phyloP scores from a whole-genome alignment of 106 monocot genomes.

The Dendrobium officinale region DNA sequence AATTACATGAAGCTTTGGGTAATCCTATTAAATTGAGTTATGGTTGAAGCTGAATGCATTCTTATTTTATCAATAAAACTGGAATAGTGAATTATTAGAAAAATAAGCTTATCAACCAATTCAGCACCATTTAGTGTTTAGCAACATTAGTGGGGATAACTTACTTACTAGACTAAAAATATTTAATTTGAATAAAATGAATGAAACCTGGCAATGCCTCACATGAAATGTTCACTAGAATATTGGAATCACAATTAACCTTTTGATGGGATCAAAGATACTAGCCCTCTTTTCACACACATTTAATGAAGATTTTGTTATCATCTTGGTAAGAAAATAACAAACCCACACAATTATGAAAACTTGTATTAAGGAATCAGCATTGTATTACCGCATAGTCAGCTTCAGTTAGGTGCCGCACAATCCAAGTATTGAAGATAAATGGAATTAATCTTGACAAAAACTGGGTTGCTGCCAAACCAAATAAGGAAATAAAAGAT shows the following conservation, averaged over 20 bases:
- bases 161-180: neutral
- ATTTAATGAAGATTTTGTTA: neutral
- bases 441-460: slow-evolving; percentile 82
- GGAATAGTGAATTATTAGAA: neutral
- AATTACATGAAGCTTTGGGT: neutral
- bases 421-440: slow-evolving; percentile 75
- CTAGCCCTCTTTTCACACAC: neutral
- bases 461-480: slow-evolving; percentile 61
- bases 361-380: slow-evolving; percentile 7
- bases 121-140: neutral
- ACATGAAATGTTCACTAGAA: too few species aligned
- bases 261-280: neutral
- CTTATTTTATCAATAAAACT: neutral
- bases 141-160: neutral
- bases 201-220: neutral
- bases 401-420: slow-evolving; percentile 57
- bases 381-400: slow-evolving; percentile 58
- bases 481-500: neutral
- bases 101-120: neutral
- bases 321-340: neutral
- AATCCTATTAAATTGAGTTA: neutral
- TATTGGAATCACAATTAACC: too few species aligned
- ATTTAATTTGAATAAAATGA: neutral
- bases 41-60: neutral
- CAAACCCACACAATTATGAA: neutral